Base-by-base conservation (phyloP, 257 asterid genomes). In the Jacaranda mimosifolia region DNA sequence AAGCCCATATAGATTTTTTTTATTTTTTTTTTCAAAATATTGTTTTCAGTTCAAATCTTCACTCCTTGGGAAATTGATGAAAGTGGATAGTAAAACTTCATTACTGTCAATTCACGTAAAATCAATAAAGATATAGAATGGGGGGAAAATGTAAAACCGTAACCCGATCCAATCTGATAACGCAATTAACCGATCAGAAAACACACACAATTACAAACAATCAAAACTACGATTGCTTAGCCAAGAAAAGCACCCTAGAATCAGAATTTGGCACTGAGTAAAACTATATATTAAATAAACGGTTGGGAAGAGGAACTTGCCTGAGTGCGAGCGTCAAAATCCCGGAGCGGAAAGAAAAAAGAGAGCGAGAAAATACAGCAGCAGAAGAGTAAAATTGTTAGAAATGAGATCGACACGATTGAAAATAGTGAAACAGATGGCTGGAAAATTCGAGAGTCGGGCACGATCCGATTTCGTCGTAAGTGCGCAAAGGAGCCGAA, bases 301-400 rank as follows among this genome's bases (percentile, higher is more conserved):
- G 18, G 9, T 26, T 3, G 1, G 32, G 18, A 53, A 69, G 43
- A 66, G 13, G 1, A 3, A 60, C 43, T 69, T 78, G 60, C 83
- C 72, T 71, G 81, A 70, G 56, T 5, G 13, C 14, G 59, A 74
- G 52, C 40, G 46, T n/a, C 35, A 72, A 51, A 65, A 77, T 12
- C 4, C 45, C 35, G 15, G 13, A 26, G 38, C 51, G 60, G 21
- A 65, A 38, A 38, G 32, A 66, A 42, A 6, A 55, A 56, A 15
- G 13, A 53, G 43, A 18, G 39, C 64, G 66, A 72, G 14, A 7
- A 17, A 9, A 70, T 10, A 63, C 18, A n/a, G 58, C 51, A n/a
- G 68, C 10, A 1, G 46, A 43, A 26, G 45, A 75, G 49, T 57
- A 46, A 63, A 71, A 55, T 2, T 48, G 56, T 14, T 73, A 39